Evolutionary conservation across 1,284 basidiomycete genomes (phyloP), one percentile per base, ranked within the genome.

Genomic region (Puccinia horiana): DNA sequence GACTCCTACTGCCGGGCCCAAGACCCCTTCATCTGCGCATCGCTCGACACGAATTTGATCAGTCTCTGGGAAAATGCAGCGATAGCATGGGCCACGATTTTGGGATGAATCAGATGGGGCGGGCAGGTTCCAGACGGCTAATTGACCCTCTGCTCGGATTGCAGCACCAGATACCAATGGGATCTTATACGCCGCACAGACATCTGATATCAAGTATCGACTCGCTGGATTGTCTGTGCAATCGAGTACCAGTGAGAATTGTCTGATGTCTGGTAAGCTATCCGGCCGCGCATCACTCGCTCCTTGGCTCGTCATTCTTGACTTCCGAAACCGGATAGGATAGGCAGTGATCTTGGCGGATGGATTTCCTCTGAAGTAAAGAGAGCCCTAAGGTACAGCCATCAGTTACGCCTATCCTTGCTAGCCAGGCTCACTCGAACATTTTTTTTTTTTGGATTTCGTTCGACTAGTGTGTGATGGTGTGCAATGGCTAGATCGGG

Each of bases 221-320:
- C 94, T 96, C 3, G 92, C 91, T 1, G 93, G 92, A 83, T 97
- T 96, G 88, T 99, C 96, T 1, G 95, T 98, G 88, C 96, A 98
- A 88, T 99, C 97, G 20, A 99, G 89, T 70, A 98, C 90, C 61
- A 98, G 26, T n/a, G 76, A 52, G 40, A 79, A 79, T 23, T 70
- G 42, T 23, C 32, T 40, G 3, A 78, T 32, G 23, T 61, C 18
- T 1, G 76, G 76, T 56, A 79, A 40, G 26, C 4, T 12, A 35
- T 49, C 40, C 12, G 6, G 16, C 11, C 5, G 6, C 20, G 63
- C 32, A 65, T 37, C 63, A 47, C 4, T 20, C 8, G 26, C 2
- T 42, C 23, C 47, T 40, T 20, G 76, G 18, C 20, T 47, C 32
- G 32, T 16, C 35, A 65, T 54, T 63, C 35, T 32, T 52, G 47